Percentiles rank a stretch among this genome's conserved stretches.
Conservation (phyloP, 169 alveolate genomes). For the Babesia bovis region DNA sequence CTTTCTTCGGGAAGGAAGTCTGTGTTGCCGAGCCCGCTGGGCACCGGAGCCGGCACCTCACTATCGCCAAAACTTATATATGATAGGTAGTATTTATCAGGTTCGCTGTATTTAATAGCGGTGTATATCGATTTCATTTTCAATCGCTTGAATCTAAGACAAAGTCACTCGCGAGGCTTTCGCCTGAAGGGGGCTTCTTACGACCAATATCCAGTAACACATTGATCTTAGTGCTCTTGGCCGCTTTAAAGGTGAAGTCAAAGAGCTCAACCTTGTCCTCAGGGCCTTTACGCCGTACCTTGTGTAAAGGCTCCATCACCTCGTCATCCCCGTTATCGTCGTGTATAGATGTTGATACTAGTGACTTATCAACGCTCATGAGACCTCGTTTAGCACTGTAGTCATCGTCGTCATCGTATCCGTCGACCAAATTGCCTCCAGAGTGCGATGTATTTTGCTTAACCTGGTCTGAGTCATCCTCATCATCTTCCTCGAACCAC, state of each 20-base stretch:
- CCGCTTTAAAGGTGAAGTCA: constrained; percentile 18
- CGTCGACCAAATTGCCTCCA: constrained; percentile 35
- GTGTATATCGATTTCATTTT: constrained; percentile 25
- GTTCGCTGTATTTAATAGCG: constrained; percentile 4
- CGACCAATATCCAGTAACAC: constrained; percentile 26
- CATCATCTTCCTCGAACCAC: constrained; percentile 72
- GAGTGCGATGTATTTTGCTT: background rate
- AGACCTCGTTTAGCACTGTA: background rate
- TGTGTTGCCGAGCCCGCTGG: background rate
- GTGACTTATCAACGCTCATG: background rate
- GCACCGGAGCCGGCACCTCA: background rate
- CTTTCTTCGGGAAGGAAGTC: constrained; percentile 22
- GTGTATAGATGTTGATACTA: background rate
- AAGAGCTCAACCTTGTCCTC: background rate
- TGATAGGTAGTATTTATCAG: constrained; percentile 11
- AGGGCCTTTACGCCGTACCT: background rate
- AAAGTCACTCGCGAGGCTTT: constrained; percentile 14
- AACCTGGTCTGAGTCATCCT: constrained; percentile 12
- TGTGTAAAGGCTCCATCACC: background rate
- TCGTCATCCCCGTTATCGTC: constrained; percentile 1
- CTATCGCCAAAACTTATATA: background rate
- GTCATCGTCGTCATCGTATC: constrained; percentile 50
- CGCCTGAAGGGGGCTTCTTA: constrained; percentile 26
- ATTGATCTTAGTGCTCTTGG: constrained; percentile 8
- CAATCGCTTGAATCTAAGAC: constrained; percentile 27